Percentiles rank a stretch among this genome's conserved stretches.
Evolutionary conservation across 768 basidiomycete species (phyloP).

Genomic region (Pleurotus djamor): DNA sequence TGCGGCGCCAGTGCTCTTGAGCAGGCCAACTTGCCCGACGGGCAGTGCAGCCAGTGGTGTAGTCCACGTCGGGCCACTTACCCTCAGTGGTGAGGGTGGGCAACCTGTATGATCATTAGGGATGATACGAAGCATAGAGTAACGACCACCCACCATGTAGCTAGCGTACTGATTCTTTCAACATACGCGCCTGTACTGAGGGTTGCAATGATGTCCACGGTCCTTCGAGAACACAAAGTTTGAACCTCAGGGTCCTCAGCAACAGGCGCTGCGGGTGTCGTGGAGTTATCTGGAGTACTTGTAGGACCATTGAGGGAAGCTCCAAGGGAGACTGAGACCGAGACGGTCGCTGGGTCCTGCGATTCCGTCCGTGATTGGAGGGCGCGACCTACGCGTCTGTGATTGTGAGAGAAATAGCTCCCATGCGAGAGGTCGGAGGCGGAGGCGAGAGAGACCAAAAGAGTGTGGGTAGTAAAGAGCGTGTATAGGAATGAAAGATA

Average conservation of each 20-base stretch:
- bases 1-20: slow-evolving; percentile 52
- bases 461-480: slow-evolving; percentile 5
- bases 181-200: slow-evolving; percentile 30
- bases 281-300: background rate
- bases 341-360: background rate
- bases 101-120: slow-evolving; percentile 31
- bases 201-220: slow-evolving; percentile 37
- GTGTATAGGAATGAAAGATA: slow-evolving; percentile 1
- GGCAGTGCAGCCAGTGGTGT: slow-evolving; percentile 60
- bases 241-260: background rate
- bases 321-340: no score
- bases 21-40: slow-evolving; percentile 72
- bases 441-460: background rate
- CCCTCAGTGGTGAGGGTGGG: slow-evolving; percentile 42
- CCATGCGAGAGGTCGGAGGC: background rate
- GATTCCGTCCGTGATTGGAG: background rate
- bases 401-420: background rate
- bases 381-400: background rate
- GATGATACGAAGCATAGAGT: slow-evolving; percentile 28
- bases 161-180: background rate
- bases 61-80: slow-evolving; percentile 62
- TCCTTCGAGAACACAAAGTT: slow-evolving; percentile 32
- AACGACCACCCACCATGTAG: background rate
- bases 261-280: background rate
- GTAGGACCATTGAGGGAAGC: background rate